Percentiles rank a stretch among this genome's conserved stretches.
Evolutionary conservation across 345 rosid species (phyloP).

Genomic region (Eucalyptus erythrocorys): DNA sequence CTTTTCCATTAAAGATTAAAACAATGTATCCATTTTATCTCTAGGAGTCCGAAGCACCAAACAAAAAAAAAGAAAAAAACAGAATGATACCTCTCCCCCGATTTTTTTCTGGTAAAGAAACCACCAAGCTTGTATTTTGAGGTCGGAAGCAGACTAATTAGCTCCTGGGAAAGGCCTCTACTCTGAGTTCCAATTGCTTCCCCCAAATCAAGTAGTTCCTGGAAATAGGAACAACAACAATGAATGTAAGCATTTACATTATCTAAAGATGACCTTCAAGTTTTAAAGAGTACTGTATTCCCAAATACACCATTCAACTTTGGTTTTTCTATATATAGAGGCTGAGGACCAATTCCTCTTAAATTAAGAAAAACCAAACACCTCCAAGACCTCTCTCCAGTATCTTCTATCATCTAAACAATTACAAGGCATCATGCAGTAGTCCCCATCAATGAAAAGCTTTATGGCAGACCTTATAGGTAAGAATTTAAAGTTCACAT

Average conservation of each 20-base stretch:
- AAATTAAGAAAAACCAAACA: neutral
- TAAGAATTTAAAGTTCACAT: neutral
- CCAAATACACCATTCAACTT: neutral
- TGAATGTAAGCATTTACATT: neutral
- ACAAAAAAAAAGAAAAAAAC: neutral
- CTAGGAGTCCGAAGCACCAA: neutral
- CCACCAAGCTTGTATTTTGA: conserved; percentile 46
- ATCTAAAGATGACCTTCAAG: neutral
- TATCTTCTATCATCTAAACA: neutral
- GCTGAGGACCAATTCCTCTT: neutral
- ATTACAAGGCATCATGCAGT: neutral
- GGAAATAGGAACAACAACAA: neutral
- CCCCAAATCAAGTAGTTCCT: conserved; percentile 65
- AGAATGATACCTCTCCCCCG: conserved; percentile 38
- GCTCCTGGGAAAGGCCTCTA: conserved; percentile 50
- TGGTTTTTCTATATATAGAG: neutral
- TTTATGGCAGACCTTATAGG: neutral
- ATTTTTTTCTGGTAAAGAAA: conserved; percentile 41
- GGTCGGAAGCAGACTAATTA: conserved; percentile 48
- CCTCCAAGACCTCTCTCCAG: neutral
- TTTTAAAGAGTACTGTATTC: neutral
- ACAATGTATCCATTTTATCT: neutral
- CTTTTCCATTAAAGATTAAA: neutral
- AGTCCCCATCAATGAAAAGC: neutral
- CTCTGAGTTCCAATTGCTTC: conserved; percentile 61